These are phyloP conservation scores for Achlya hypogyna DNA, from an alignment of 352 stramenopile genomes.

Conservation along the genomic window DNA sequence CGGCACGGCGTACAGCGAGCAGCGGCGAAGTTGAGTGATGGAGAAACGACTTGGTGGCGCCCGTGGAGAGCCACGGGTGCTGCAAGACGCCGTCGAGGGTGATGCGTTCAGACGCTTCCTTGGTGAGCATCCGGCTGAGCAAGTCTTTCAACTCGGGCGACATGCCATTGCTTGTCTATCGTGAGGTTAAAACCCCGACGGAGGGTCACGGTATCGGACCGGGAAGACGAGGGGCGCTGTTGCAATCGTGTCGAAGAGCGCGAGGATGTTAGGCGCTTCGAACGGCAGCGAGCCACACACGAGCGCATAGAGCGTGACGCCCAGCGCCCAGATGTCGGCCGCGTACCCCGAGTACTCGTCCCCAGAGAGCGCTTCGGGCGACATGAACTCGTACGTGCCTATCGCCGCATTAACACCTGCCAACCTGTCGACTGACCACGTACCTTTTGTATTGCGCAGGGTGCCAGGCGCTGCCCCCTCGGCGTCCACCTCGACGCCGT, in stretches of 20 bases:
- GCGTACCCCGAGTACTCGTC: constrained; percentile 71
- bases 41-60: constrained; percentile 25
- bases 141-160: constrained; percentile 57
- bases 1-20: neutral
- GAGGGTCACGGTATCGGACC: constrained; percentile 28
- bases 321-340: constrained; percentile 87
- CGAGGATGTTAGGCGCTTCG: constrained; percentile 73
- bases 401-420: neutral
- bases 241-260: constrained; percentile 88
- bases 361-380: constrained; percentile 52
- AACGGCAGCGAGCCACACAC: constrained; percentile 84
- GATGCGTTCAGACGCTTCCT: constrained; percentile 60
- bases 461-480: constrained; percentile 25
- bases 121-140: constrained; percentile 57
- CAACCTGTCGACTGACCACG: neutral
- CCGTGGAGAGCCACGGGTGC: constrained; percentile 49
- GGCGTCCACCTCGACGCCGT: constrained; percentile 37
- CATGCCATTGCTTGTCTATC: constrained; percentile 25
- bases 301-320: constrained; percentile 87
- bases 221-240: constrained; percentile 44
- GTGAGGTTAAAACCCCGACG: neutral
- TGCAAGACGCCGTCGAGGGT: constrained; percentile 50
- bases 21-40: neutral
- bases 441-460: constrained; percentile 9
- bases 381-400: constrained; percentile 68